A percentile compares a stretch with the other conserved stretches of the same genome.
Evolutionary conservation across 495 filamentous ascomycete species (phyloP).

Genomic region (Hypomontagnella monticulosa): DNA sequence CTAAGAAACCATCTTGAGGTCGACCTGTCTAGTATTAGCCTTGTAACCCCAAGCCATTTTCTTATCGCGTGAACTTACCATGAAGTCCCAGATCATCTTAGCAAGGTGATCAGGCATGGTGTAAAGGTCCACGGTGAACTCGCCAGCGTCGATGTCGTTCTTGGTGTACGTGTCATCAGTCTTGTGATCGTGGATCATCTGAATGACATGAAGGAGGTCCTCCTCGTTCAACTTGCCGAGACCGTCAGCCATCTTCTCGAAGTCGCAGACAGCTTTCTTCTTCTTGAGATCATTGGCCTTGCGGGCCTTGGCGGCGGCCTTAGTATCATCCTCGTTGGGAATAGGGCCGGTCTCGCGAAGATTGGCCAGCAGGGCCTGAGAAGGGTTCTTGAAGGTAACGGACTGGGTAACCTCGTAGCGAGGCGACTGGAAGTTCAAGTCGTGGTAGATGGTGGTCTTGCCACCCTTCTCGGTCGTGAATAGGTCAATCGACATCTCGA

Average conservation of each 20-base stretch:
- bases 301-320: conserved; percentile 62
- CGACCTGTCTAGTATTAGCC: conserved; percentile 26
- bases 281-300: conserved; percentile 77
- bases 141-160: conserved; percentile 96
- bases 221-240: conserved; percentile 86
- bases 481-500: conserved; percentile 90
- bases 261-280: conserved; percentile 84
- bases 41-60: too few relatives aligned
- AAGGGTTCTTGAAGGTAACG: conserved; percentile 91
- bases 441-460: conserved; percentile 81
- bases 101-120: conserved; percentile 83
- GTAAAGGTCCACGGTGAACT: conserved; percentile 98
- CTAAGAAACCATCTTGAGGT: conserved; percentile 39
- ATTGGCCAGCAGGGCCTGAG: conserved; percentile 75
- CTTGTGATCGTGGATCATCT: conserved; percentile 98
- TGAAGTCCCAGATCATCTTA: conserved; percentile 94
- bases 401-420: conserved; percentile 86
- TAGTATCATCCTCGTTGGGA: conserved; percentile 73
- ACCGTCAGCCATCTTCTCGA: conserved; percentile 97
- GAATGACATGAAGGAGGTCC: conserved; percentile 91
- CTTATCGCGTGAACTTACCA: conserved; percentile 46
- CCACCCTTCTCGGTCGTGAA: conserved; percentile 85
- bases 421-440: conserved; percentile 86
- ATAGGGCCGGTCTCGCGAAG: conserved; percentile 86
- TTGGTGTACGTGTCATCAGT: conserved; percentile 90